Base-by-base conservation (phyloP, 129 eudicot species). In the Flaveria brownii region DNA sequence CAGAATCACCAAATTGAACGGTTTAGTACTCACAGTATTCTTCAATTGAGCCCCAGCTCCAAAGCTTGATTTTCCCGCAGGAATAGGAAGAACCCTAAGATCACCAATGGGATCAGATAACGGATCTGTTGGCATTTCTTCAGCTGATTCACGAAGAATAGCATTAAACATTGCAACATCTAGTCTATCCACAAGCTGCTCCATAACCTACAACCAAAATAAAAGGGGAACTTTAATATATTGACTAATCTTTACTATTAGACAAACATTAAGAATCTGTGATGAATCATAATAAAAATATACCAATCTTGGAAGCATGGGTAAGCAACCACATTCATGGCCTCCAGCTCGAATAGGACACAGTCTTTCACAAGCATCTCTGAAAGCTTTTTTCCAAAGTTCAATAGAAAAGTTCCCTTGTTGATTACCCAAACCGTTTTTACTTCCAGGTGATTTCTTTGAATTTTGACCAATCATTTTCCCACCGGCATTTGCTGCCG, bases 111-210 rank as follows among this genome's bases (percentile, higher is more conserved):
- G 98, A 74, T 93, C 98, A 15, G 96, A 90, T 56, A 93, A 71
- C 8, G 98, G 98, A 81, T 93, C 98, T 50, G 97, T 90, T 51
- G 97, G 96, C 97, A 89, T 91, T n/a, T 84, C 98, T 42, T 90
- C 91, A 62, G 85, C 91, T 54, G 96, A 87, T 80, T 90, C 91
- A 68, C 97, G 98, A 75, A 93, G 96, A 77, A 90, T 84, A 26
- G 97, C 98, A 64, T 93, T 93, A 78, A 93, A 93, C 98, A 93
- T 93, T 23, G 97, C 98, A 70, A 94, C 92, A 72, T 94, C 98
- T 51, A 94, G 74, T 84, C 97, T 86, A 78, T 83, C 87, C 72
- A 89, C 97, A 80, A 94, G 85, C 82, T 94, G 98, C 87, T 91
- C 90, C 96, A 94, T 88, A 42, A 94, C 98, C 98, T 94, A 72